These are phyloP conservation scores for Garcia nutans DNA, from an alignment of 345 rosid species.

Conservation along the genomic window DNA sequence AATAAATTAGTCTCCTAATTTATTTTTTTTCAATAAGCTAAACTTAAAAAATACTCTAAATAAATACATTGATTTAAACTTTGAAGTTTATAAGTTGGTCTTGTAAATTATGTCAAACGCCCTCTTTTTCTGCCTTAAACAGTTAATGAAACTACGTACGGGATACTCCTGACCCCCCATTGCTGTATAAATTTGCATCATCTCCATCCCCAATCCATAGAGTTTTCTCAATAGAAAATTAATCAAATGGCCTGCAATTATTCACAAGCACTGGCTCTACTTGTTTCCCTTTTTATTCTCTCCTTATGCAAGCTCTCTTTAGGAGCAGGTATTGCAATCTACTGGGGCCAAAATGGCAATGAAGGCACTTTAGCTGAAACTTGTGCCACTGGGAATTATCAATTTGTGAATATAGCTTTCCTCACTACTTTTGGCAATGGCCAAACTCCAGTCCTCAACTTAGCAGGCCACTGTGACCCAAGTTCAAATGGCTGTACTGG, in stretches of 20 bases:
- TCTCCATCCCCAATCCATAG: not conserved
- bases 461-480: slow-evolving; percentile 24
- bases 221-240: not conserved
- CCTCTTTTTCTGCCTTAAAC: too few species aligned
- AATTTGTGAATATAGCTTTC: slow-evolving; percentile 20
- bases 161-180: not conserved
- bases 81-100: too few species aligned
- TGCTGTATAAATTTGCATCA: not conserved
- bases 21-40: too few species aligned
- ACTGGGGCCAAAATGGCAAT: slow-evolving; percentile 18
- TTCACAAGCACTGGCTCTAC: not conserved
- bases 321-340: slow-evolving; percentile 19
- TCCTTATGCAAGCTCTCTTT: not conserved
- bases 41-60: too few species aligned
- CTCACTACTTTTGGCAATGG: slow-evolving; percentile 15
- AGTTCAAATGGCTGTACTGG: not conserved
- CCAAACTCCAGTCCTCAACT: slow-evolving; percentile 14
- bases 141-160: too few species aligned
- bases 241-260: not conserved
- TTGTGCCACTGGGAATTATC: slow-evolving; percentile 16
- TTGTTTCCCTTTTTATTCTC: not conserved
- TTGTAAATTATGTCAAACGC: too few species aligned
- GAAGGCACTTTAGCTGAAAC: slow-evolving; percentile 23
- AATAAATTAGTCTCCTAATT: too few species aligned
- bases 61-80: too few species aligned